phyloP scores from a whole-genome alignment of 2,329 filamentous ascomycete genomes.

The Fonsecaea monophora region DNA sequence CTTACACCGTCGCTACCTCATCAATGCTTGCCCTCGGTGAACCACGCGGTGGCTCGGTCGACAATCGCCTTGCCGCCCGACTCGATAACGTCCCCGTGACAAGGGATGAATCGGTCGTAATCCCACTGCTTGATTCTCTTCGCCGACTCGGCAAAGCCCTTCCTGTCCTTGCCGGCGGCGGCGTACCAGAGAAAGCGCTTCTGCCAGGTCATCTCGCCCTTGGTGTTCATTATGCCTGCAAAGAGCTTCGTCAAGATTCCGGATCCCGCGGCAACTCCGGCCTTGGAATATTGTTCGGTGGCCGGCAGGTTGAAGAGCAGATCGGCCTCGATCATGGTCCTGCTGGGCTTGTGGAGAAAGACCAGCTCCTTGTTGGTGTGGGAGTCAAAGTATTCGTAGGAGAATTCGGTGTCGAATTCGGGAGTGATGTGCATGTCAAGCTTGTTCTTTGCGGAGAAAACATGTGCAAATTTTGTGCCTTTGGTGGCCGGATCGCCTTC shows the following conservation, averaged over 20 bases:
- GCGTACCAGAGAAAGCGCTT: conserved; percentile 85
- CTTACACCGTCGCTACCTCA: background rate
- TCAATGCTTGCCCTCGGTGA: conserved; percentile 63
- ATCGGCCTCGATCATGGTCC: conserved; percentile 85
- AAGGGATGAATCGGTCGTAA: conserved; percentile 84
- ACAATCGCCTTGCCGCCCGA: conserved; percentile 76
- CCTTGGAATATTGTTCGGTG: conserved; percentile 77
- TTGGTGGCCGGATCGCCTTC: conserved; percentile 63
- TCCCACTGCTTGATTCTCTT: conserved; percentile 77
- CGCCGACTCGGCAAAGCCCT: conserved; percentile 73
- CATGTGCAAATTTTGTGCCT: conserved; percentile 68
- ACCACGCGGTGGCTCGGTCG: conserved; percentile 81
- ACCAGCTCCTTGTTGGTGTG: conserved; percentile 88
- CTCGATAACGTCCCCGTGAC: conserved; percentile 90
- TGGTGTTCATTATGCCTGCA: conserved; percentile 64
- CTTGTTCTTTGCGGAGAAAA: conserved; percentile 66
- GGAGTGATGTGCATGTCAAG: conserved; percentile 64
- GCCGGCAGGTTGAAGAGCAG: conserved; percentile 90
- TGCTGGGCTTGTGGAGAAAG: conserved; percentile 79
- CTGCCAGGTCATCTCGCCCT: conserved; percentile 71
- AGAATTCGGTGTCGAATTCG: conserved; percentile 87
- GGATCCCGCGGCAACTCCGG: conserved; percentile 56
- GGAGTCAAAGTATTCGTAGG: conserved; percentile 79
- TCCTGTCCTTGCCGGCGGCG: conserved; percentile 65
- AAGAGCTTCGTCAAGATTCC: conserved; percentile 68